phyloP scores from a whole-genome alignment of 2,329 filamentous ascomycete genomes.

The Claviceps arundinis region DNA sequence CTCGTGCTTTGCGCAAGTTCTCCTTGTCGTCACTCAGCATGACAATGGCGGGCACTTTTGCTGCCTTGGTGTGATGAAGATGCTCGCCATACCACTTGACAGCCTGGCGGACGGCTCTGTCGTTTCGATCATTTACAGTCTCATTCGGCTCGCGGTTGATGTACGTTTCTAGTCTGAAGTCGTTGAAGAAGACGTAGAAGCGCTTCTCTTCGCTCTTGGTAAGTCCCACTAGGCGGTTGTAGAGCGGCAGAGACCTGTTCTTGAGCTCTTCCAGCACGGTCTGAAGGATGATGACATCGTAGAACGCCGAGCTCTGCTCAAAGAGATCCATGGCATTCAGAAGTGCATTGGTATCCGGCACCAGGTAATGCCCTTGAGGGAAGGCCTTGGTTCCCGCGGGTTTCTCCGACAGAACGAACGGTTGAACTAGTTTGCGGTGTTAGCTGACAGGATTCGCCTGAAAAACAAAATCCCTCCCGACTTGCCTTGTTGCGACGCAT shows the following conservation, averaged over 20 bases:
- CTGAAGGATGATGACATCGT: slow-evolving; percentile 93
- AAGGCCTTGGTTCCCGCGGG: slow-evolving; percentile 74
- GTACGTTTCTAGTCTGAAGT: slow-evolving; percentile 88
- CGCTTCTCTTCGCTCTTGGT: slow-evolving; percentile 95
- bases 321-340: slow-evolving; percentile 95
- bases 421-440: slow-evolving; percentile 40
- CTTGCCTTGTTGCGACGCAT: slow-evolving; percentile 66
- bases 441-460: neutral
- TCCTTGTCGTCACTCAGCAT: slow-evolving; percentile 91
- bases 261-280: slow-evolving; percentile 93
- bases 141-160: slow-evolving; percentile 63
- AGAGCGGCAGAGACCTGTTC: slow-evolving; percentile 84
- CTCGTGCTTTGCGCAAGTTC: slow-evolving; percentile 69
- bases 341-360: slow-evolving; percentile 93
- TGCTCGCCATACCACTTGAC: slow-evolving; percentile 87
- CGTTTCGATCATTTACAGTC: slow-evolving; percentile 92
- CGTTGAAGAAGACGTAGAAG: slow-evolving; percentile 98
- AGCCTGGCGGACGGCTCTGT: slow-evolving; percentile 74
- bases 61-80: slow-evolving; percentile 49
- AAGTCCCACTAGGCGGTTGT: slow-evolving; percentile 80
- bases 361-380: slow-evolving; percentile 79
- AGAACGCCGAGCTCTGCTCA: slow-evolving; percentile 80
- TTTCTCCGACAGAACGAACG: slow-evolving; percentile 79
- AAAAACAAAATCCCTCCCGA: neutral
- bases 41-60: slow-evolving; percentile 60